Base-by-base conservation (phyloP, 352 stramenopile genomes). In the Phytopythium cucurbitacearum region DNA sequence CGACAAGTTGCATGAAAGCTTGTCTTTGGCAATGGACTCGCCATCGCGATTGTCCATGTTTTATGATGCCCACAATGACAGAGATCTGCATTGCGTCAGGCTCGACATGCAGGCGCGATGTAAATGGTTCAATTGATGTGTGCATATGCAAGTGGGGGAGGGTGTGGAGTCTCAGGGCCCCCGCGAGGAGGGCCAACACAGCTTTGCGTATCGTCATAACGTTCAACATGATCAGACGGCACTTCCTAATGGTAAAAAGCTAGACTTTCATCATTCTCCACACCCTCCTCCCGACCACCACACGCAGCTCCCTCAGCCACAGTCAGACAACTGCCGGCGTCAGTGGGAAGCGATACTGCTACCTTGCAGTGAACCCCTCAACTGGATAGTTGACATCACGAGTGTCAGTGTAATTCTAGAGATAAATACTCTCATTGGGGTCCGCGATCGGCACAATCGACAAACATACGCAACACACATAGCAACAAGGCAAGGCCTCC, bases 331-430 rank as follows among this genome's bases (percentile, higher is more conserved):
- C 21, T 28, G 21, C 21, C 21, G 2, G 21, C 21, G 21, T 28
- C 21, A 28, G 21, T 28, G 21, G 21, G 40, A 10, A 28, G 37
- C 40, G 50, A 16, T 42, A 16, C 8, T 56, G 51, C 8, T 50
- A 51, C 7, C 52, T 38, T 15, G 9, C 57, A 34, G 10, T 35
- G 21, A 57, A 63, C 42, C 62, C 73, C 73, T 84, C 73, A 84
- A 63, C 54, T 61, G 66, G 68, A 76, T 75, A 77, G 16, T 60
- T 76, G 38, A 74, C 73, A 69, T 79, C 73, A 80, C 64, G 63
- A 58, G 50, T 56, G 64, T 80, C 73, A 79, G 73, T 80, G 73
- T 84, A 84, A 84, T 84, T 84, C 73, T 84, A 84, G 73, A 84
- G 70, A 59, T 73, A 68, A 40, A 44, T 28, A 28, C 21, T 28